Evolutionary conservation across 179 eudicot genomes (phyloP).

Genomic region (Silene coronaria): DNA sequence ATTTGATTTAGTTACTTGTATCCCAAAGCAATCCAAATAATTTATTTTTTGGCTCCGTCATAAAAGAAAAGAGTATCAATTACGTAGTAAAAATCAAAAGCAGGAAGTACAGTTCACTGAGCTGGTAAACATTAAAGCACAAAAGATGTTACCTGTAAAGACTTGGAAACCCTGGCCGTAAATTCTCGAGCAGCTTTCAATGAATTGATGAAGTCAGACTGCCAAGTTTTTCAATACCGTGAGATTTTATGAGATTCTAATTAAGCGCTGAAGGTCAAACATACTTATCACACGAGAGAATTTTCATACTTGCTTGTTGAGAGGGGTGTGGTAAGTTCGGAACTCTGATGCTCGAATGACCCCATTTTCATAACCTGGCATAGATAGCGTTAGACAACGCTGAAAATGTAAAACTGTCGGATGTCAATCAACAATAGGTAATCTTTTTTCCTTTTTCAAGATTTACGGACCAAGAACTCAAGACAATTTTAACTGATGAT

Average conservation of each 20-base stretch:
- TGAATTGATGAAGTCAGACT: slow-evolving; percentile 85
- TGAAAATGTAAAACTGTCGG: neutral
- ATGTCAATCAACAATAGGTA: neutral
- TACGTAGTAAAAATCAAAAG: neutral
- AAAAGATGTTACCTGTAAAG: slow-evolving; percentile 56
- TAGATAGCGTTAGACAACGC: neutral
- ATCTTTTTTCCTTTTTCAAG: neutral
- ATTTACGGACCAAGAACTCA: neutral
- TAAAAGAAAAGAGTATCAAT: neutral
- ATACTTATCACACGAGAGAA: slow-evolving; percentile 6
- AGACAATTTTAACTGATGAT: neutral
- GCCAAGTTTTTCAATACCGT: slow-evolving; percentile 17
- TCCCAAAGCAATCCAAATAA: neutral
- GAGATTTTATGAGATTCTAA: slow-evolving; percentile 2
- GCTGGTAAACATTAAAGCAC: neutral
- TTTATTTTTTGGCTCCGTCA: neutral
- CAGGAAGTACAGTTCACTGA: neutral
- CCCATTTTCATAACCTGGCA: slow-evolving; percentile 69
- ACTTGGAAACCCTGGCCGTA: slow-evolving; percentile 69
- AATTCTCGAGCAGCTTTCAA: slow-evolving; percentile 85
- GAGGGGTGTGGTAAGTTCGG: slow-evolving; percentile 95
- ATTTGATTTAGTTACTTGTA: neutral
- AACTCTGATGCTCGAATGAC: slow-evolving; percentile 83
- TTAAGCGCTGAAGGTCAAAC: neutral
- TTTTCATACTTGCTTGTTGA: slow-evolving; percentile 77